These are phyloP conservation scores for Lepidium aucheri DNA, from an alignment of 345 rosid genomes.

Conservation along the genomic window DNA sequence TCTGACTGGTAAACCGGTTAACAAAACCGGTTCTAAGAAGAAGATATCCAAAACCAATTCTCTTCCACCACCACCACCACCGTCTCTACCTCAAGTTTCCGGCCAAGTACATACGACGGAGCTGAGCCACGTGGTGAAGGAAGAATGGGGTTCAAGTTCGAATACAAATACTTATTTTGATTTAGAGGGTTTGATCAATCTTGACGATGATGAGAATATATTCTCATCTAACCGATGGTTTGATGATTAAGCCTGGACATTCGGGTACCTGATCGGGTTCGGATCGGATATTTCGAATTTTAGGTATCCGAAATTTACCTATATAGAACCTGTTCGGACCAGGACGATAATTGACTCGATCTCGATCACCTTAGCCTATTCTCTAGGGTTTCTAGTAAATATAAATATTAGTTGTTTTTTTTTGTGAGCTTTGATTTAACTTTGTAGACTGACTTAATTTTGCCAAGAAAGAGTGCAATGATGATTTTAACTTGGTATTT, in stretches of 20 bases:
- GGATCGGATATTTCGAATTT: too few species aligned
- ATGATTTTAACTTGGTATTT: slow-evolving; percentile 7
- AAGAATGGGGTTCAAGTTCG: slow-evolving; percentile 31
- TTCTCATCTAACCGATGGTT: slow-evolving; percentile 30
- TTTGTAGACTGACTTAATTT: slow-evolving; percentile 10
- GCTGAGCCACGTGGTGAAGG: slow-evolving; percentile 14
- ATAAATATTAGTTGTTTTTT: background rate
- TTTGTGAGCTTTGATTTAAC: slow-evolving; percentile 3
- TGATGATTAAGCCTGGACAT: slow-evolving; percentile 27
- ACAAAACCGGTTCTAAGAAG: slow-evolving; percentile 14
- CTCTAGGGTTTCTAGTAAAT: background rate
- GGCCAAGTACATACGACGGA: background rate
- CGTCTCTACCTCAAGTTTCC: background rate
- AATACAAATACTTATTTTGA: slow-evolving; percentile 24
- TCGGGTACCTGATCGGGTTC: too few species aligned
- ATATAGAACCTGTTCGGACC: too few species aligned
- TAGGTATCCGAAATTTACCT: too few species aligned
- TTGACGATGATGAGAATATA: slow-evolving; percentile 15
- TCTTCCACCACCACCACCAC: background rate
- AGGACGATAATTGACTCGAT: background rate
- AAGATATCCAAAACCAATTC: background rate
- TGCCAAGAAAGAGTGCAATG: slow-evolving; percentile 4
- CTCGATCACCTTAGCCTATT: background rate
- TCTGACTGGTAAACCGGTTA: slow-evolving; percentile 72
- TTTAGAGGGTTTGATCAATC: slow-evolving; percentile 21